Percentiles rank a stretch among this genome's conserved stretches.
phyloP scores from a whole-genome alignment of 164 flowering plant species.

The Umbilicus rupestris region DNA sequence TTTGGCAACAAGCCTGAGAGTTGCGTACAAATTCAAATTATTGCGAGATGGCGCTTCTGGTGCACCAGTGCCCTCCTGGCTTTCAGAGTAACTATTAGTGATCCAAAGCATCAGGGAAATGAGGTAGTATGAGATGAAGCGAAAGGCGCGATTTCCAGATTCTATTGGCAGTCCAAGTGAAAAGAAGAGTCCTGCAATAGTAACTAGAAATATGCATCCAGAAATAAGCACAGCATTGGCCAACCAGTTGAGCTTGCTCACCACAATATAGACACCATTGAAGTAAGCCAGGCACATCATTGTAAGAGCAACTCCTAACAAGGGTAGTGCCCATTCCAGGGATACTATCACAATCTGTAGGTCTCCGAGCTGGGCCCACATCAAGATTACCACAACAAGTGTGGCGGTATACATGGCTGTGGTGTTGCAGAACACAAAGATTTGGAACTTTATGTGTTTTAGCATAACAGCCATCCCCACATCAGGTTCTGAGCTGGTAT shows the following conservation, averaged over 20 bases:
- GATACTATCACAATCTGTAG: constrained; percentile 4
- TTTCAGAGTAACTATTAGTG: neutral
- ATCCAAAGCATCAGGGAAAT: constrained; percentile 17
- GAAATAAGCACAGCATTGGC: constrained; percentile 8
- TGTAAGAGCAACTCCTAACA: constrained; percentile 15
- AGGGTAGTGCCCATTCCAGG: constrained; percentile 13
- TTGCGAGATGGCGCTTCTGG: too few relatives aligned
- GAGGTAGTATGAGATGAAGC: constrained; percentile 12
- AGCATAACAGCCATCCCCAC: constrained; percentile 11
- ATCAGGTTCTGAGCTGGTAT: neutral
- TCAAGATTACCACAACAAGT: constrained; percentile 2
- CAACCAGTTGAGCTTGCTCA: constrained; percentile 17
- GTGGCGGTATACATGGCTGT: constrained; percentile 13
- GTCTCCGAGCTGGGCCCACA: constrained; percentile 15
- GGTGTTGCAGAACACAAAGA: constrained; percentile 11
- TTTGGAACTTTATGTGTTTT: neutral
- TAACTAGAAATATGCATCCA: constrained; percentile 11
- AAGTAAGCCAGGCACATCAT: constrained; percentile 24
- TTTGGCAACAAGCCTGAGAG: neutral
- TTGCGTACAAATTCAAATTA: too few relatives aligned
- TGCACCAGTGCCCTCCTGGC: too few relatives aligned
- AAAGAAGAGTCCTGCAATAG: constrained; percentile 6
- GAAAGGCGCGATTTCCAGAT: constrained; percentile 1
- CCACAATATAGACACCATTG: constrained; percentile 16
- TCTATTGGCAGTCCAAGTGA: constrained; percentile 13